Percentiles rank a stretch among this genome's conserved stretches.
phyloP scores from a whole-genome alignment of 2,329 filamentous ascomycete genomes.

The Dactylonectria estremocensis region DNA sequence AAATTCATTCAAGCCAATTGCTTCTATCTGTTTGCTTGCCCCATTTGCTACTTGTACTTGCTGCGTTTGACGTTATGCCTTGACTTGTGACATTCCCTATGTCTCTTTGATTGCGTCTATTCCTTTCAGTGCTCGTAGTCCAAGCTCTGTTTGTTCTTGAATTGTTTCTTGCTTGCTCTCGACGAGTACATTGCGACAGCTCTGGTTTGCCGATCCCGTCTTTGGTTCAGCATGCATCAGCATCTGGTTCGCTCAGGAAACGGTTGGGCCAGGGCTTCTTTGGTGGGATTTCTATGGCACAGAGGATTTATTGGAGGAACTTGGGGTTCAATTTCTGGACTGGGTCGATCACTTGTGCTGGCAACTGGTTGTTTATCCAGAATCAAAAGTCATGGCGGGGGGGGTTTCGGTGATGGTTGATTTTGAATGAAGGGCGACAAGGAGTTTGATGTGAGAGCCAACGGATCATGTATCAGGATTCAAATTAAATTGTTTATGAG shows the following conservation, averaged over 20 bases:
- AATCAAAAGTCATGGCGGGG: conserved; percentile 29
- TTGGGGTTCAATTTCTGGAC: conserved; percentile 14
- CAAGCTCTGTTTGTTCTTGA: conserved; percentile 32
- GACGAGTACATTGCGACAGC: not conserved
- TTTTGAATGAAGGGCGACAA: conserved; percentile 41
- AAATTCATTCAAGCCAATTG: conserved; percentile 53
- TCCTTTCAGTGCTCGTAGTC: conserved; percentile 41
- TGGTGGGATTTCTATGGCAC: conserved; percentile 9
- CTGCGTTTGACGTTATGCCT: conserved; percentile 42
- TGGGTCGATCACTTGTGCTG: conserved; percentile 13
- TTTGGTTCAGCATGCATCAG: conserved; percentile 6
- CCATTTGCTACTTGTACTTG: conserved; percentile 45
- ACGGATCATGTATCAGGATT: conserved; percentile 37
- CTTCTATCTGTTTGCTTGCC: conserved; percentile 46
- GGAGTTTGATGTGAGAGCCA: conserved; percentile 43
- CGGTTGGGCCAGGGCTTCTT: not conserved
- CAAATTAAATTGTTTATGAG: conserved; percentile 26
- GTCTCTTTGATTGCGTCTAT: conserved; percentile 37
- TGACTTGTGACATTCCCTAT: conserved; percentile 37
- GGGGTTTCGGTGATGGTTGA: conserved; percentile 18
- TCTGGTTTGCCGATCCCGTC: conserved; percentile 5
- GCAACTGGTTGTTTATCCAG: conserved; percentile 11
- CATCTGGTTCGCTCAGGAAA: not conserved
- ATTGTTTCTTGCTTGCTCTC: conserved; percentile 16
- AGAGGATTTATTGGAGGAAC: conserved; percentile 13